These are phyloP conservation scores for Ensete ventricosum DNA, from an alignment of 176 grass and related monocot genomes.

Conservation along the genomic window DNA sequence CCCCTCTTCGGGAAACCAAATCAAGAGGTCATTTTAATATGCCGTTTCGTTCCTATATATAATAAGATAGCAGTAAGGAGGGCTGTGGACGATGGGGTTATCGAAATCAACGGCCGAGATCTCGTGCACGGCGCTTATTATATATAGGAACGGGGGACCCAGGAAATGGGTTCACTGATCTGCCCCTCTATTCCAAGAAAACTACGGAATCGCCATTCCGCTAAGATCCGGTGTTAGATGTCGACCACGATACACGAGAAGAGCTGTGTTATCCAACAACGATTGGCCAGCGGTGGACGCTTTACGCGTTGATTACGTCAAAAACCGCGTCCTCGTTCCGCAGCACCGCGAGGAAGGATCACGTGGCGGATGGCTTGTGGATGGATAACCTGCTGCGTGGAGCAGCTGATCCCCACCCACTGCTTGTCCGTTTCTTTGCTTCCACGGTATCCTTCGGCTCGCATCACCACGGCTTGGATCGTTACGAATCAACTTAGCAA, in stretches of 20 bases:
- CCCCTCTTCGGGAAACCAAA: not conserved
- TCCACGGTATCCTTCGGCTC: not conserved
- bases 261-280: not conserved
- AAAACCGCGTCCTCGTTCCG: too few relatives aligned
- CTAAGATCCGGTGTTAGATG: not conserved
- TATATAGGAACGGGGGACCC: too few relatives aligned
- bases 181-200: not conserved
- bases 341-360: not conserved
- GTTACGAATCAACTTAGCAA: too few relatives aligned
- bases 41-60: not conserved
- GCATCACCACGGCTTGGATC: not conserved
- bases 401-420: too few relatives aligned
- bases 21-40: not conserved
- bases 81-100: not conserved
- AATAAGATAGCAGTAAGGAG: not conserved
- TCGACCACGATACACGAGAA: not conserved
- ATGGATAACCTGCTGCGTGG: not conserved
- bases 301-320: not conserved
- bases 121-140: not conserved
- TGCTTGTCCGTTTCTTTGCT: not conserved
- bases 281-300: not conserved
- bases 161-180: not conserved
- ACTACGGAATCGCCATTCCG: not conserved
- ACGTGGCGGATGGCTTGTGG: not conserved
- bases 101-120: conserved; percentile 25